A percentile compares a stretch with the other conserved stretches of the same genome.
Evolutionary conservation across 768 basidiomycete genomes (phyloP).

Genomic region (Imleria badia): DNA sequence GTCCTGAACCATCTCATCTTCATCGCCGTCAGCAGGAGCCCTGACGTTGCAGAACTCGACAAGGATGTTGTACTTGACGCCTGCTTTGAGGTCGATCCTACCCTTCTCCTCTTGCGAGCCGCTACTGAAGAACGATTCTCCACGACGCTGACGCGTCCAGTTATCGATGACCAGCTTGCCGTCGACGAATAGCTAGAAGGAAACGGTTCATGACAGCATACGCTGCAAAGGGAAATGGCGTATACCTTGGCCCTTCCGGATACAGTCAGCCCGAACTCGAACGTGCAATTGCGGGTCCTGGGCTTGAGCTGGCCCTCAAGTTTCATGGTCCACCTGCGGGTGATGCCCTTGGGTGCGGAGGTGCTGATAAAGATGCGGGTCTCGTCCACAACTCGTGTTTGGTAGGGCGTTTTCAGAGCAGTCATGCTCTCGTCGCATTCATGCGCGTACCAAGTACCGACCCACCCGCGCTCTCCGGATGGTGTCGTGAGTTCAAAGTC

Average conservation of each 20-base stretch:
- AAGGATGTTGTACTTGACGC: conserved; percentile 51
- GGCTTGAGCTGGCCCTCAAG: conserved; percentile 62
- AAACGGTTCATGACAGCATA: neutral
- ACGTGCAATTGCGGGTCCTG: conserved; percentile 50
- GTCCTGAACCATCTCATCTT: conserved; percentile 62
- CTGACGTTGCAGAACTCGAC: conserved; percentile 77
- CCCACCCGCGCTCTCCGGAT: conserved; percentile 66
- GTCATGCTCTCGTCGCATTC: conserved; percentile 56
- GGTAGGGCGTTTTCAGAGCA: conserved; percentile 41
- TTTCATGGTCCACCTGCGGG: conserved; percentile 60
- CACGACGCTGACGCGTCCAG: conserved; percentile 73
- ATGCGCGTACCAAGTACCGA: conserved; percentile 60
- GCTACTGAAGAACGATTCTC: conserved; percentile 64
- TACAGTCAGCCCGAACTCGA: conserved; percentile 69
- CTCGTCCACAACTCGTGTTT: conserved; percentile 53
- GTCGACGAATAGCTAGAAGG: conserved; percentile 58
- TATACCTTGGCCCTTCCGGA: conserved; percentile 67
- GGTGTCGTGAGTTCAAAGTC: conserved; percentile 64
- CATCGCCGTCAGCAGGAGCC: conserved; percentile 68
- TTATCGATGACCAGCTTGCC: conserved; percentile 78
- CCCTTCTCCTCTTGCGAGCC: conserved; percentile 68
- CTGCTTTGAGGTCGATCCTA: conserved; percentile 51
- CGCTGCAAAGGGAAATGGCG: neutral
- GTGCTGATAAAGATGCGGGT: conserved; percentile 64
- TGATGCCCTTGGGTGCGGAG: conserved; percentile 56